Percentiles rank a stretch among this genome's conserved stretches.
Conservation (phyloP, 768 basidiomycete genomes). For the Phlebiopsis flavidoalba region DNA sequence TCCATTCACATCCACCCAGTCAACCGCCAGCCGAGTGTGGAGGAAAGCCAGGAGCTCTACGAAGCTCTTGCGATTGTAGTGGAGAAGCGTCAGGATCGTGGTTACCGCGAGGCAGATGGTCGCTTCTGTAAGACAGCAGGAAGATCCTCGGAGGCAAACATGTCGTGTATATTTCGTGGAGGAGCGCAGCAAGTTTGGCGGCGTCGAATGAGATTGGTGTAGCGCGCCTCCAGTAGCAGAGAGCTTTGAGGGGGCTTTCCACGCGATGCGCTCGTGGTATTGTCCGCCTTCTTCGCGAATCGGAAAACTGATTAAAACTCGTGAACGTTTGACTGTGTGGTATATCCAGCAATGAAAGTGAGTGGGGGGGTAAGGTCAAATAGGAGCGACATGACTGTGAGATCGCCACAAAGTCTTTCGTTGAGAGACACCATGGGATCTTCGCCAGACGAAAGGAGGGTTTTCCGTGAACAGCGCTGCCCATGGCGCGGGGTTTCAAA, state of each 20-base stretch:
- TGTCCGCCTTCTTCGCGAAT: conserved; percentile 16
- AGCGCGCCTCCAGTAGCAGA: not conserved
- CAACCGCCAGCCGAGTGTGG: conserved; percentile 29
- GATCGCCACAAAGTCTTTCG: conserved; percentile 31
- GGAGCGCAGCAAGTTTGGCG: conserved; percentile 29
- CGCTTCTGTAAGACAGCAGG: conserved; percentile 4
- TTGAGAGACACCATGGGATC: conserved; percentile 29
- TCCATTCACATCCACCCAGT: conserved; percentile 43
- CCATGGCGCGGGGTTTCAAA: conserved; percentile 6
- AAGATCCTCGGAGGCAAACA: conserved; percentile 39
- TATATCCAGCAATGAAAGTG: conserved; percentile 36
- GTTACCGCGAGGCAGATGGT: not conserved
- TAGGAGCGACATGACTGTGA: conserved; percentile 36
- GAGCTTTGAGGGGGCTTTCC: conserved; percentile 28
- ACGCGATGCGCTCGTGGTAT: conserved; percentile 33
- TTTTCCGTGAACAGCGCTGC: too few species aligned
- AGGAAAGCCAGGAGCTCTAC: conserved; percentile 35
- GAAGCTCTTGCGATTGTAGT: conserved; percentile 47
- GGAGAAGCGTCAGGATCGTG: conserved; percentile 21
- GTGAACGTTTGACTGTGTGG: conserved; percentile 35
- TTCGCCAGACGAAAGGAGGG: conserved; percentile 15
- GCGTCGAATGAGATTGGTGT: conserved; percentile 25
- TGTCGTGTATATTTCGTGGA: conserved; percentile 38
- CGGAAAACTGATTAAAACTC: conserved; percentile 26
- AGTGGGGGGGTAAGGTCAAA: conserved; percentile 38